These are phyloP conservation scores for Bruguiera gymnorhiza DNA, from an alignment of 345 rosid species.

Conservation along the genomic window DNA sequence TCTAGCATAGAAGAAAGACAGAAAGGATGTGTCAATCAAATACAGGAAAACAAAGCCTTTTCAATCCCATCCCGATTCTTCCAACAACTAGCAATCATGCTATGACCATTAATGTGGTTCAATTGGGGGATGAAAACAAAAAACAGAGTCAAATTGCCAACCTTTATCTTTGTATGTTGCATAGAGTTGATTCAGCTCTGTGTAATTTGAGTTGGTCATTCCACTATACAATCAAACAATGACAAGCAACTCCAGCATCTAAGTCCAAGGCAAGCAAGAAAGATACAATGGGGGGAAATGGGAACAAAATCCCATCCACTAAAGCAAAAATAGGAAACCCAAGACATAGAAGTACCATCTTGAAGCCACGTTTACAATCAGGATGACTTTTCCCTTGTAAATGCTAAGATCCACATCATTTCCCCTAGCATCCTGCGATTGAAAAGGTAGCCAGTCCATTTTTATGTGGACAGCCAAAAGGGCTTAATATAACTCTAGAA, in stretches of 20 bases:
- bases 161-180: conserved; percentile 29
- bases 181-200: conserved; percentile 28
- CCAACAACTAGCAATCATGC: neutral
- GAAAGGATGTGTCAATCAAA: neutral
- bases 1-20: neutral
- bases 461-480: too few species aligned
- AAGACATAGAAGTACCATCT: conserved; percentile 17
- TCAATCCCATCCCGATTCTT: neutral
- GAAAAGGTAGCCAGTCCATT: neutral
- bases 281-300: neutral
- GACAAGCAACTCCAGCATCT: neutral
- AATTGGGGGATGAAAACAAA: neutral
- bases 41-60: neutral
- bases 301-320: neutral
- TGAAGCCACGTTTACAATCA: conserved; percentile 34
- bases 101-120: too few species aligned
- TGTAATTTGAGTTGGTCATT: conserved; percentile 35
- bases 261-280: neutral
- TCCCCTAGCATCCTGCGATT: conserved; percentile 26
- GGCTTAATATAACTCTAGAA: too few species aligned
- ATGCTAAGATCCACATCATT: conserved; percentile 22
- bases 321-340: neutral
- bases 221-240: conserved; percentile 21
- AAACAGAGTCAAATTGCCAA: conserved; percentile 2
- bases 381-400: conserved; percentile 29